phyloP scores from a whole-genome alignment of 2,329 filamentous ascomycete species.

The Beauveria australis region DNA sequence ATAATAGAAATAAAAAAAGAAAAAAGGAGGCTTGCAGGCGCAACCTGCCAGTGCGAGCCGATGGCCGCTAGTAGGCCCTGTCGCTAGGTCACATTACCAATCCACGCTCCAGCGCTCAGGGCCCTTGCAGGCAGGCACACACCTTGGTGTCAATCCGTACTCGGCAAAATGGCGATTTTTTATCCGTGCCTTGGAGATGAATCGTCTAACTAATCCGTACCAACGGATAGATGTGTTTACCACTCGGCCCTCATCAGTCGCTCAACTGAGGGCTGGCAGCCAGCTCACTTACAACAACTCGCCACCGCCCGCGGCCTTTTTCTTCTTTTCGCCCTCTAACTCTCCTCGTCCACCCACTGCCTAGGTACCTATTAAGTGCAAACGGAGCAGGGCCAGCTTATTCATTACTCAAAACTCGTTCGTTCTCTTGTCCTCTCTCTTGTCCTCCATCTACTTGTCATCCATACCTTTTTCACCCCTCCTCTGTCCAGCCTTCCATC shows the following conservation, averaged over 20 bases:
- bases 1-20: not conserved
- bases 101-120: not conserved
- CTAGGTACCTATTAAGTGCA: not conserved
- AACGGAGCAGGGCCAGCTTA: not conserved
- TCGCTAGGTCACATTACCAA: constrained; percentile 8
- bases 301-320: not conserved
- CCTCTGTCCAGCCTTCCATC: not conserved
- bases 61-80: not conserved
- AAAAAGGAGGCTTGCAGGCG: not conserved
- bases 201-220: too few relatives aligned
- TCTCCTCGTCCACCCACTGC: not conserved
- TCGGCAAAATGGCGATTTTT: too few relatives aligned
- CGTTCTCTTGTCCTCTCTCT: too few relatives aligned
- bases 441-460: too few relatives aligned
- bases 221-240: too few relatives aligned
- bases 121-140: not conserved
- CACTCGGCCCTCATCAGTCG: too few relatives aligned
- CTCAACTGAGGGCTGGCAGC: too few relatives aligned
- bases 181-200: too few relatives aligned
- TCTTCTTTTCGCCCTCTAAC: not conserved
- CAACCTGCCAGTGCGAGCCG: constrained; percentile 5
- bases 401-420: not conserved
- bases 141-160: too few relatives aligned
- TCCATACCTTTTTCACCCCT: not conserved
- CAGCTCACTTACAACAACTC: not conserved